A percentile compares a stretch with the other conserved stretches of the same genome.
These are phyloP conservation scores for Penicillium lagena DNA, from an alignment of 495 filamentous ascomycete species.

Conservation along the genomic window DNA sequence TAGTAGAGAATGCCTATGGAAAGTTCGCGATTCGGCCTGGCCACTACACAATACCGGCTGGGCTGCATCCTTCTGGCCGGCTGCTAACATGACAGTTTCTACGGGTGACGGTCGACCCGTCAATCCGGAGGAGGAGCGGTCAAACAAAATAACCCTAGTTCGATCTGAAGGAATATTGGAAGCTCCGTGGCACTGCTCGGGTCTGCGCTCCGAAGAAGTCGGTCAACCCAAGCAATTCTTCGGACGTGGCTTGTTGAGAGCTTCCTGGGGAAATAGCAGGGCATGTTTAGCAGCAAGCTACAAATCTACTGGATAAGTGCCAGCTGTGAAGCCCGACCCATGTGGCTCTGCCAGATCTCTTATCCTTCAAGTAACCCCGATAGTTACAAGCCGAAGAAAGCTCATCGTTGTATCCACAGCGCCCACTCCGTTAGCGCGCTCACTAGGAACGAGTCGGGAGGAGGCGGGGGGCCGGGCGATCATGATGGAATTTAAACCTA, in stretches of 20 bases:
- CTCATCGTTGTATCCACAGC: slow-evolving; percentile 6
- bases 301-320: no score
- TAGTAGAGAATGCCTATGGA: slow-evolving; percentile 2
- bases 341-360: no score
- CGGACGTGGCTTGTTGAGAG: no score
- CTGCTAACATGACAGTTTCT: slow-evolving; percentile 9
- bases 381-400: no score
- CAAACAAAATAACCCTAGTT: background rate
- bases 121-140: slow-evolving; percentile 18
- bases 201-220: background rate
- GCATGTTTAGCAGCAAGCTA: no score
- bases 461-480: slow-evolving; percentile 8
- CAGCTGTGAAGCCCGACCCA: no score
- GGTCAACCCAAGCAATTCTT: slow-evolving; percentile 3
- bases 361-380: no score
- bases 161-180: slow-evolving; percentile 1
- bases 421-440: background rate
- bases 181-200: background rate
- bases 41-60: background rate
- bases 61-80: slow-evolving; percentile 6
- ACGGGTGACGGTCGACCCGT: slow-evolving; percentile 2
- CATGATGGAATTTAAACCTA: slow-evolving; percentile 11
- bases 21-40: no score
- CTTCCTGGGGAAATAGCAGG: no score
- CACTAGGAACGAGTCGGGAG: no score